These are phyloP conservation scores for Alloteropsis semialata DNA, from an alignment of 176 grass and related monocot genomes.

Conservation along the genomic window DNA sequence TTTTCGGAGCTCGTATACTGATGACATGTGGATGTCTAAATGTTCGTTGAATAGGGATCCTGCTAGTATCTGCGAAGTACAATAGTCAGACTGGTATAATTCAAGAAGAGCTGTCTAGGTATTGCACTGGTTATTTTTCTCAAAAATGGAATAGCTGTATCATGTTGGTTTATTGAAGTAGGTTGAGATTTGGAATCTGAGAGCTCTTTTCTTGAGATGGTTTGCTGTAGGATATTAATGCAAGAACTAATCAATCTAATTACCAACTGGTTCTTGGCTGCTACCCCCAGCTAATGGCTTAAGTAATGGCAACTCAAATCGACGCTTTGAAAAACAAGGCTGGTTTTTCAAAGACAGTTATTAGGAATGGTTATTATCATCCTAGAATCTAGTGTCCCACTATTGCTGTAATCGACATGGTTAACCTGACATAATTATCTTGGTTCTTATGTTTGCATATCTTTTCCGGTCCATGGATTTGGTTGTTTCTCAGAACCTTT, in stretches of 20 bases:
- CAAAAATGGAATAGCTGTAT: neutral
- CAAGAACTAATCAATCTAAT: neutral
- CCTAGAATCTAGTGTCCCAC: neutral
- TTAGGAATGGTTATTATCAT: neutral
- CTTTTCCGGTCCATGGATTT: neutral
- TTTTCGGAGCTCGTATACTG: conserved; percentile 6
- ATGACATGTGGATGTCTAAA: conserved; percentile 13
- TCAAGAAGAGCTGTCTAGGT: conserved; percentile 6
- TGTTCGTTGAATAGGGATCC: conserved; percentile 24
- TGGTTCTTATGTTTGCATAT: neutral
- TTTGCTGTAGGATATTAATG: neutral
- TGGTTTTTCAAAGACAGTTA: neutral
- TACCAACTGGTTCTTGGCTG: conserved; percentile 1
- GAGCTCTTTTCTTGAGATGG: neutral
- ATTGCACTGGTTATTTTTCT: neutral
- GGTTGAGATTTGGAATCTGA: neutral
- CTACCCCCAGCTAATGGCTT: conserved; percentile 12
- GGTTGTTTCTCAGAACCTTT: neutral
- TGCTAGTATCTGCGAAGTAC: conserved; percentile 13
- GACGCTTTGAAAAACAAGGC: neutral
- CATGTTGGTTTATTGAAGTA: conserved; percentile 1
- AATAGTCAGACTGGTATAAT: neutral
- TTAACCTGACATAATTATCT: neutral
- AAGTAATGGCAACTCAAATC: neutral
- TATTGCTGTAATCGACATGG: neutral